phyloP scores from a whole-genome alignment of 73 alveolate species.

The Paraurostyla sp. region DNA sequence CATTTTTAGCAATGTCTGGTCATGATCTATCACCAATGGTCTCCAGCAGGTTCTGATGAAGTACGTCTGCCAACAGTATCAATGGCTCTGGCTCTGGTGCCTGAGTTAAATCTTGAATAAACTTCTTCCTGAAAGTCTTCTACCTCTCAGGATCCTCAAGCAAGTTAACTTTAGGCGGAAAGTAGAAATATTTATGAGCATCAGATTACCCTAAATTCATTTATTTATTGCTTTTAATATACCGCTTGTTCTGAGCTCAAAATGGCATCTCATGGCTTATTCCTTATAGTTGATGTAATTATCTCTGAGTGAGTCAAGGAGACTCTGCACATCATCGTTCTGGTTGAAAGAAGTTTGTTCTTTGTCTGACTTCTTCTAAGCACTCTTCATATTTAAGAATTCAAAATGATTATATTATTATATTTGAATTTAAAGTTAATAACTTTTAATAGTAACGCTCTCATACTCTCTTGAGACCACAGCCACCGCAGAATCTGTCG shows the following conservation, averaged over 20 bases:
- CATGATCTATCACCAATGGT: constrained; percentile 68
- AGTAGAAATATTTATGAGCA: constrained; percentile 54
- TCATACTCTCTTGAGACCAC: constrained; percentile 55
- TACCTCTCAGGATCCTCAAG: constrained; percentile 67
- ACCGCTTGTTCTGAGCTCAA: constrained; percentile 61
- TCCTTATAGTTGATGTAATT: constrained; percentile 58
- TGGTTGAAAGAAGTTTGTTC: neutral
- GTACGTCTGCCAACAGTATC: constrained; percentile 28
- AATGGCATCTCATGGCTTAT: constrained; percentile 56
- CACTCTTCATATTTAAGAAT: neutral
- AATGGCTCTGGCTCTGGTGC: constrained; percentile 69
- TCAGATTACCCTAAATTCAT: neutral
- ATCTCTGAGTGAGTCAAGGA: constrained; percentile 62
- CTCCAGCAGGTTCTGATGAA: constrained; percentile 32
- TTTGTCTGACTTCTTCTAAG: neutral
- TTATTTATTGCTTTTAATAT: neutral
- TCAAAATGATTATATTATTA: neutral
- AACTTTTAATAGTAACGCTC: neutral
- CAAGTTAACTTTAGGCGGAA: constrained; percentile 52
- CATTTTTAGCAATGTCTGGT: constrained; percentile 58
- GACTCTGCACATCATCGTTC: constrained; percentile 28
- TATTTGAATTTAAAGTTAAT: constrained; percentile 21
- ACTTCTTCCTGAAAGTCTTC: constrained; percentile 32
- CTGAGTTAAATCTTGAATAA: constrained; percentile 1
- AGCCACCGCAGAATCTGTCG: constrained; percentile 71